Percentiles rank a stretch among this genome's conserved stretches.
Conservation (phyloP, 176 grass and related monocot genomes). For the Dendrocalamus sinicus region DNA sequence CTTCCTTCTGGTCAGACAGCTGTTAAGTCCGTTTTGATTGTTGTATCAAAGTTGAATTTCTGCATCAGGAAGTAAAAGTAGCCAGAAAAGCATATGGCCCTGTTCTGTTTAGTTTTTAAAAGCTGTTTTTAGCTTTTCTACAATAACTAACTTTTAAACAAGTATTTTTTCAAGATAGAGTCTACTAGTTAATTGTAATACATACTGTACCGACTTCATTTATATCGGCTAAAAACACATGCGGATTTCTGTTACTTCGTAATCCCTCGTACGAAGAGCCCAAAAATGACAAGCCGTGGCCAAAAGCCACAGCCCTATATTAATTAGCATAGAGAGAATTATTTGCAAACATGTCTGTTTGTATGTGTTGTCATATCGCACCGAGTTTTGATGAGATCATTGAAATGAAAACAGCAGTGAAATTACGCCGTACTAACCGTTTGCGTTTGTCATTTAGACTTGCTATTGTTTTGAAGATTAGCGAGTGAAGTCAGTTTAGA, state of each 20-base stretch:
- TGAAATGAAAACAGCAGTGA: constrained; percentile 11
- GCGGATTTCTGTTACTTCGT: too few relatives aligned
- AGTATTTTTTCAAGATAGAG: too few relatives aligned
- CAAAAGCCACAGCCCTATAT: too few relatives aligned
- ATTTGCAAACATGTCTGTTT: neutral
- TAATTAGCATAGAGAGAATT: neutral
- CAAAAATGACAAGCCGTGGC: too few relatives aligned
- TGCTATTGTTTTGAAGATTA: neutral
- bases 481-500: neutral
- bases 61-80: neutral
- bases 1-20: neutral
- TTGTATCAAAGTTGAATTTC: neutral
- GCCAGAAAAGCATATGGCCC: neutral
- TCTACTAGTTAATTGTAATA: too few relatives aligned
- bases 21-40: neutral
- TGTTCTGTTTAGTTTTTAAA: too few relatives aligned
- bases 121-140: too few relatives aligned
- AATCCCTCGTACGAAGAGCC: too few relatives aligned
- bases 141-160: too few relatives aligned
- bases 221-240: too few relatives aligned
- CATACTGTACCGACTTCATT: too few relatives aligned
- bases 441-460: neutral
- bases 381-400: neutral
- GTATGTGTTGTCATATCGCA: neutral
- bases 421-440: too few relatives aligned